phyloP scores from a whole-genome alignment of 129 eudicot genomes.

The Centaurea solstitialis region DNA sequence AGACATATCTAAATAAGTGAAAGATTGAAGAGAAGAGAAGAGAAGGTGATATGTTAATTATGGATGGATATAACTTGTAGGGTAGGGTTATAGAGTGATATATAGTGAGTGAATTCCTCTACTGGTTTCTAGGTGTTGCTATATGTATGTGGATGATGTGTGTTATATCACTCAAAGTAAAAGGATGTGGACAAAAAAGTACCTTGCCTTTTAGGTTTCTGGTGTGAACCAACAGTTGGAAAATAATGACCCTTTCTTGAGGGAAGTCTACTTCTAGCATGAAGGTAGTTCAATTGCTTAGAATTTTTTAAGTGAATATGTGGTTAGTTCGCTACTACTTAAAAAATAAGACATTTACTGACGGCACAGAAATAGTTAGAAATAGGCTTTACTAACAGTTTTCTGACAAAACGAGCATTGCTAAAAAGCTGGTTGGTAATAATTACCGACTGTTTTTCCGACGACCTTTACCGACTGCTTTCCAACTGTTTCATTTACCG shows the following conservation, averaged over 20 bases:
- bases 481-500: no score
- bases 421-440: no score
- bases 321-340: not conserved
- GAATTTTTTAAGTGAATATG: not conserved
- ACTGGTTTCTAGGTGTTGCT: conserved; percentile 16
- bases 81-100: conserved; percentile 19
- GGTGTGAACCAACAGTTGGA: conserved; percentile 33
- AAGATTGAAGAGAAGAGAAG: not conserved
- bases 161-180: conserved; percentile 28
- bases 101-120: conserved; percentile 37
- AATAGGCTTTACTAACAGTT: no score
- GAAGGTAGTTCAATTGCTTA: conserved; percentile 7
- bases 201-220: conserved; percentile 40
- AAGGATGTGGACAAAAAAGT: conserved; percentile 45
- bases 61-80: conserved; percentile 13
- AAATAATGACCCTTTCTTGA: conserved; percentile 32
- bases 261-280: conserved; percentile 16
- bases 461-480: no score
- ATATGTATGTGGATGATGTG: conserved; percentile 31
- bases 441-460: no score
- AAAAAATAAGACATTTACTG: no score
- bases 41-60: conserved; percentile 4
- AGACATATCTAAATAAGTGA: conserved; percentile 42
- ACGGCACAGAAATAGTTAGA: no score
- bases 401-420: no score